Evolutionary conservation across 257 asterid genomes (phyloP).

Genomic region (Voacanga thouarsii): DNA sequence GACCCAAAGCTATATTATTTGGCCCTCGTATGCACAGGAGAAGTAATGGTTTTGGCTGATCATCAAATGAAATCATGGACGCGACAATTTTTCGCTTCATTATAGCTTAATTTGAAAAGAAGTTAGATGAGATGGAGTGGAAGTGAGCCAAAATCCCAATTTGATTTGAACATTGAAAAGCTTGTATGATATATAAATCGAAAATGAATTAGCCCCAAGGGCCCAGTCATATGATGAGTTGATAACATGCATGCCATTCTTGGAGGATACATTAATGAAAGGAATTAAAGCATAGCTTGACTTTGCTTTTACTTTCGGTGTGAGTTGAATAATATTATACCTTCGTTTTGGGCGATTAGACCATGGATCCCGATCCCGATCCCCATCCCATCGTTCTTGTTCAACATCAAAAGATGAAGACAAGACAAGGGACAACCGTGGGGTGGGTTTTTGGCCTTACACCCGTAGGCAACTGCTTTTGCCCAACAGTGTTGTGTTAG

Average conservation of each 20-base stretch:
- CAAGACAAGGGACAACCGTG: too few species aligned
- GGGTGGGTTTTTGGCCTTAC: too few species aligned
- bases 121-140: too few species aligned
- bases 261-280: constrained; percentile 15
- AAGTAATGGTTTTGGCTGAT: too few species aligned
- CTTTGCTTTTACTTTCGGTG: constrained; percentile 21
- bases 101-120: background rate
- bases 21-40: too few species aligned
- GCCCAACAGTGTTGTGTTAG: too few species aligned
- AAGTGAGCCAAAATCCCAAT: background rate
- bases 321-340: background rate
- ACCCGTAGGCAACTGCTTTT: too few species aligned
- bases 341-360: too few species aligned
- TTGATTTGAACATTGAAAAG: background rate
- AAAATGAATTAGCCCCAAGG: background rate
- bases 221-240: constrained; percentile 18
- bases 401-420: too few species aligned
- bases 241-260: constrained; percentile 5
- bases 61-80: too few species aligned
- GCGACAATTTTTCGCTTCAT: background rate
- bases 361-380: background rate
- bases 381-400: too few species aligned
- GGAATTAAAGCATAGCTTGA: constrained; percentile 13
- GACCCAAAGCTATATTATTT: too few species aligned
- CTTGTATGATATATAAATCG: background rate